These are phyloP conservation scores for Colletotrichum sp. DNA, from an alignment of 2,329 filamentous ascomycete genomes.

Conservation along the genomic window DNA sequence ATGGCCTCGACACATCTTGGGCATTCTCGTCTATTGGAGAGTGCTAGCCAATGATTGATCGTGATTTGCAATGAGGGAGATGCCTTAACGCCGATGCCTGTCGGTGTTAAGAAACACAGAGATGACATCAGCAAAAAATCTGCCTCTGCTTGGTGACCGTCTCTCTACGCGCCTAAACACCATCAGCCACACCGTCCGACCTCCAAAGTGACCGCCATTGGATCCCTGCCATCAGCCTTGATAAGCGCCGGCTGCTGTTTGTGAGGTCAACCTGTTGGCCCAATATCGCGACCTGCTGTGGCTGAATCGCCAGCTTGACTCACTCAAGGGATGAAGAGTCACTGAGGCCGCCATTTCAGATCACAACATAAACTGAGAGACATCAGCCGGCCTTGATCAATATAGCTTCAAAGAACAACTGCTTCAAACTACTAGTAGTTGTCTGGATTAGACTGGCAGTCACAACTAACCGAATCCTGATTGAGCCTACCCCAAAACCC, in stretches of 20 bases:
- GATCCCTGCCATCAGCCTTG: background rate
- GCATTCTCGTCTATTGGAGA: background rate
- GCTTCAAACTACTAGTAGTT: no score
- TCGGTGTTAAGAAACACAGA: background rate
- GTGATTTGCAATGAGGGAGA: background rate
- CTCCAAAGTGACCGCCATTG: background rate
- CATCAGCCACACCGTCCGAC: background rate
- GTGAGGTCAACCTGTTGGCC: background rate
- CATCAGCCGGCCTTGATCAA: accelerated
- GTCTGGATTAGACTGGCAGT: no score
- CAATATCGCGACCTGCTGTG: background rate
- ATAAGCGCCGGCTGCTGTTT: background rate
- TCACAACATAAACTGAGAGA: background rate
- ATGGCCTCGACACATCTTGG: background rate
- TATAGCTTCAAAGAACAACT: background rate
- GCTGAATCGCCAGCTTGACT: background rate
- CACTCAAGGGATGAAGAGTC: background rate
- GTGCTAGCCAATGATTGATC: background rate
- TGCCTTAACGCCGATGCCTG: accelerated
- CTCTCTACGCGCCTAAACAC: background rate
- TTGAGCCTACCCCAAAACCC: background rate
- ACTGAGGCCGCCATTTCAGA: background rate
- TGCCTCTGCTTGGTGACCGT: background rate
- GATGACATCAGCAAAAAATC: slow-evolving; percentile 14
- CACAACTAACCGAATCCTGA: no score